Evolutionary conservation across 768 basidiomycete species (phyloP).

Genomic region (Rhodotorula toruloides): DNA sequence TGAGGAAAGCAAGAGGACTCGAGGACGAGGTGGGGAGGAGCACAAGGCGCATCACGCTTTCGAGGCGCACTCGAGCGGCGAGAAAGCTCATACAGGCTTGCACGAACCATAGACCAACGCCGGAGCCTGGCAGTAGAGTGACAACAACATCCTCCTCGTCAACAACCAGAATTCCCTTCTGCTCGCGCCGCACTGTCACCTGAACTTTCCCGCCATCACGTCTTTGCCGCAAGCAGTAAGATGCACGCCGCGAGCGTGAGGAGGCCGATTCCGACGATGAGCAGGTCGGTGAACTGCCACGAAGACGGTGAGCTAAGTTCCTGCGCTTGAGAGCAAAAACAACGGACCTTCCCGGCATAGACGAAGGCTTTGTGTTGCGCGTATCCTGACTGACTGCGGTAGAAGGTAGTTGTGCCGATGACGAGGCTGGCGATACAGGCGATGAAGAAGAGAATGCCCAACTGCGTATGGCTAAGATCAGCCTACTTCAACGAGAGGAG

Average conservation of each 20-base stretch:
- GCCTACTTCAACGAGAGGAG: neutral
- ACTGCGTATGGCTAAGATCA: neutral
- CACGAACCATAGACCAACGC: too few species aligned
- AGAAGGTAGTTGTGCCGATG: neutral
- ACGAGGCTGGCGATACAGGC: slow-evolving; percentile 4
- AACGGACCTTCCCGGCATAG: slow-evolving; percentile 18
- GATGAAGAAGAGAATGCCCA: slow-evolving; percentile 34
- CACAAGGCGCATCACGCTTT: too few species aligned
- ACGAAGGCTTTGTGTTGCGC: slow-evolving; percentile 19
- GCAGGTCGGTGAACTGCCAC: slow-evolving; percentile 3
- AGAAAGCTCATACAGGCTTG: too few species aligned
- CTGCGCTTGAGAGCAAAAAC: too few species aligned
- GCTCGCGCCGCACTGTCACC: too few species aligned
- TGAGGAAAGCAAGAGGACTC: too few species aligned
- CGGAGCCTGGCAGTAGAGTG: too few species aligned
- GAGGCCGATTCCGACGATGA: slow-evolving; percentile 8
- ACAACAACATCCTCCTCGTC: too few species aligned
- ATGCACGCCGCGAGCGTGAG: slow-evolving; percentile 20
- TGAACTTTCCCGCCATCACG: neutral
- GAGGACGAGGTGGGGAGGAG: too few species aligned
- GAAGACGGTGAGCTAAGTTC: too few species aligned
- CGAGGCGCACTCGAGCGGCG: too few species aligned
- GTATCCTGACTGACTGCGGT: neutral
- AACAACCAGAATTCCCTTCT: too few species aligned
- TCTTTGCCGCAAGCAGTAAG: slow-evolving; percentile 17